Evolutionary conservation across 768 basidiomycete genomes (phyloP).

Genomic region (Lyophyllum shimeji): DNA sequence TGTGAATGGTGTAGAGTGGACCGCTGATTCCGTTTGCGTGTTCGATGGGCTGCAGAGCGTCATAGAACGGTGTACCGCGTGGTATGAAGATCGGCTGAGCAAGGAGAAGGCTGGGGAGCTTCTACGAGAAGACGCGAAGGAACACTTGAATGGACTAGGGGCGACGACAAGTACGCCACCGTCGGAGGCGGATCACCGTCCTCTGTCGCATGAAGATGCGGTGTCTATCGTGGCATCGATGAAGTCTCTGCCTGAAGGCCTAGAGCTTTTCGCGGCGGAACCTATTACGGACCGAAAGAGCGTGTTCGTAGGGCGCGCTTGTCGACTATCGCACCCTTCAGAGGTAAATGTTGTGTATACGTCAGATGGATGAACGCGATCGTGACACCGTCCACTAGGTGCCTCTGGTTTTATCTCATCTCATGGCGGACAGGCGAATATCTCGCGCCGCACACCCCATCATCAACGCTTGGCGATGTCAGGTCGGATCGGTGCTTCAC

Average conservation of each 20-base stretch:
- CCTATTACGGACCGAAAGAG: slow-evolving; percentile 87
- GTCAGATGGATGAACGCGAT: not conserved
- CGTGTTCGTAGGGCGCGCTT: slow-evolving; percentile 83
- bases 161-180: slow-evolving; percentile 6
- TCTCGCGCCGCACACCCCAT: slow-evolving; percentile 75
- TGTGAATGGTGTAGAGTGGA: slow-evolving; percentile 73
- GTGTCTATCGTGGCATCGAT: slow-evolving; percentile 11
- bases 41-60: slow-evolving; percentile 86
- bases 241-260: slow-evolving; percentile 47
- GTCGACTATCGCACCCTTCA: slow-evolving; percentile 72
- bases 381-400: slow-evolving; percentile 46
- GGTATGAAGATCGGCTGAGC: slow-evolving; percentile 71
- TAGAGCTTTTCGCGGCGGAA: slow-evolving; percentile 71
- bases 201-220: slow-evolving; percentile 8
- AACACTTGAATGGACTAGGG: slow-evolving; percentile 21
- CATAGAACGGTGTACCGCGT: slow-evolving; percentile 60
- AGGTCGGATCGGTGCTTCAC: slow-evolving; percentile 62
- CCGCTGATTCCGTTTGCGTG: slow-evolving; percentile 70
- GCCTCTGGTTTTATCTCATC: slow-evolving; percentile 58
- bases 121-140: slow-evolving; percentile 50
- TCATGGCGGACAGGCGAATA: slow-evolving; percentile 73
- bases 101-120: slow-evolving; percentile 55
- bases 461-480: slow-evolving; percentile 83
- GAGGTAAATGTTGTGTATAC: slow-evolving; percentile 47
- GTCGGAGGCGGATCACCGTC: slow-evolving; percentile 3